Evolutionary conservation across 2,329 filamentous ascomycete genomes (phyloP), one percentile per base, ranked within the genome.

Genomic region (Gremmenia infestans): DNA sequence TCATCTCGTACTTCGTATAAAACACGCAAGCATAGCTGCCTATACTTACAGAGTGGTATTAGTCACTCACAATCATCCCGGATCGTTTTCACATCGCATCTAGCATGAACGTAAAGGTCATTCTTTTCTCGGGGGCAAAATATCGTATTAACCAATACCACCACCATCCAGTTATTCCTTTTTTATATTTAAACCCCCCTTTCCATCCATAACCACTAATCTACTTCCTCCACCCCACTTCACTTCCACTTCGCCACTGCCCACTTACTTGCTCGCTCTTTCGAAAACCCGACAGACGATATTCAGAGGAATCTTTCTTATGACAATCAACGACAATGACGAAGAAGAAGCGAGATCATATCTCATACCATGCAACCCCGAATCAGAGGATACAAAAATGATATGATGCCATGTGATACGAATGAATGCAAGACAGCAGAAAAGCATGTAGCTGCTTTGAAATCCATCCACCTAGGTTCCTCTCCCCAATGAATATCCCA

Each of bases 221-320:
- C 58, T 65, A 61, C 55, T 54, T 25, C 25, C 25, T 25, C 6
- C 25, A 25, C 25, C 25, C 6, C 5, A 25, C 25, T 6, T 40
- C 25, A 28, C 39, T 19, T 45, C 47, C 49, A 52, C 23, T 37
- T 35, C 51, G 32, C 43, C 50, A 50, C 39, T 54, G 17, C 22
- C 52, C 49, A 55, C 56, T 50, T 45, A 7, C n/a, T 45, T 25
- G 43, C 35, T 50, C 51, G 57, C 58, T 54, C 56, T 47, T 28
- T 50, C 35, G 49, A 19, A 56, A 36, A 36, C 12, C 42, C 8
- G 17, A 46, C 14, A 39, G 47, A 32, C 28, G 9, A 11, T 32
- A 32, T 32, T 32, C 50, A 47, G 48, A 63, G 60, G 56, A 53
- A 57, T 61, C 63, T 63, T 57, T 64, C 60, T 60, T 58, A 57